These are phyloP conservation scores for Aegilops tauschii DNA, from an alignment of 176 grass and related monocot genomes.

Conservation along the genomic window DNA sequence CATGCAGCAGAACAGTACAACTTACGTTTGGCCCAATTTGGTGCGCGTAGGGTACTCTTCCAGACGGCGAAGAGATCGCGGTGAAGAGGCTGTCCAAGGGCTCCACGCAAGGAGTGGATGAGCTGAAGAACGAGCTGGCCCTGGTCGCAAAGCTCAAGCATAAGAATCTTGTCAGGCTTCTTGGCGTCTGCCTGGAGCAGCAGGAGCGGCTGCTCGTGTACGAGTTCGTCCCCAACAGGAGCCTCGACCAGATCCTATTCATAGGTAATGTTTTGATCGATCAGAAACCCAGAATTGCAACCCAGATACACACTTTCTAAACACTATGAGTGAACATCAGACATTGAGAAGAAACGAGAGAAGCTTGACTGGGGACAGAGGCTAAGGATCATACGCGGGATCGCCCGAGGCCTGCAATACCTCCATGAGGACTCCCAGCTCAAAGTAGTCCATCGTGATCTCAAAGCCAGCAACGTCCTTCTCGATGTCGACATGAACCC, in stretches of 20 bases:
- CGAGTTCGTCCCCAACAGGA: constrained; percentile 24
- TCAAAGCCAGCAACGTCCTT: neutral
- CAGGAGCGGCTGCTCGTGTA: constrained; percentile 28
- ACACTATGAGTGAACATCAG: neutral
- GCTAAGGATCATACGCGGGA: neutral
- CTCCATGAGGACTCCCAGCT: neutral
- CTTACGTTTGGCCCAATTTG: too few species aligned
- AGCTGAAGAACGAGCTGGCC: constrained; percentile 29
- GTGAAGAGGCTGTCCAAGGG: constrained; percentile 24
- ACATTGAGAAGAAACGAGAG: neutral
- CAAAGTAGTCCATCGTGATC: neutral
- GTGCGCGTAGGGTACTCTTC: neutral
- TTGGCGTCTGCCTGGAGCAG: constrained; percentile 24
- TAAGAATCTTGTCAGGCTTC: constrained; percentile 34
- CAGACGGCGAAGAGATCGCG: constrained; percentile 24
- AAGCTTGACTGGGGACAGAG: neutral
- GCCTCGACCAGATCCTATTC: constrained; percentile 10
- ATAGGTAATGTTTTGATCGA: neutral
- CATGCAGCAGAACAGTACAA: too few species aligned
- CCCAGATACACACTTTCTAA: neutral
- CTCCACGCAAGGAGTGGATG: constrained; percentile 20
- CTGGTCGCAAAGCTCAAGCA: constrained; percentile 22
- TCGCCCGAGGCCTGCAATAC: neutral
- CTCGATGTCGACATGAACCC: neutral
- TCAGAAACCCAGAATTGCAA: neutral